phyloP scores from a whole-genome alignment of 2,329 filamentous ascomycete genomes.

The Pyrenochaeta sp. region DNA sequence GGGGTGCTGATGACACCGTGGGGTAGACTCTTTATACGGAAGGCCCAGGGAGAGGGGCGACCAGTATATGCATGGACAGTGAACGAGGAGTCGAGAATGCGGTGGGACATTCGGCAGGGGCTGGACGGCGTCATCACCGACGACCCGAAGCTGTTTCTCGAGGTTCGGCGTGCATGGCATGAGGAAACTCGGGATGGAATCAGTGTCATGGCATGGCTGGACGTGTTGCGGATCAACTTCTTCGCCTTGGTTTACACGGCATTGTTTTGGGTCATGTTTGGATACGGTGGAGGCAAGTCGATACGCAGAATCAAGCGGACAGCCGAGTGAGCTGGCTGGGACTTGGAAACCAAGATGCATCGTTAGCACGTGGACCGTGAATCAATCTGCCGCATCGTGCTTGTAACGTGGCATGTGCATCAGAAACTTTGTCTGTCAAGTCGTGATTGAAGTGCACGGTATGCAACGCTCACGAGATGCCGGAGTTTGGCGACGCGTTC shows the following conservation, averaged over 20 bases:
- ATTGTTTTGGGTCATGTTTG: constrained; percentile 43
- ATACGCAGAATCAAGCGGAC: constrained; percentile 19
- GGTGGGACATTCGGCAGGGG: constrained; percentile 73
- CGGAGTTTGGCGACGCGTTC: constrained; percentile 6
- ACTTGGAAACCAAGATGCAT: constrained; percentile 7
- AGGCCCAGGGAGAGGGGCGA: constrained; percentile 64
- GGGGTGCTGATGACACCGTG: constrained; percentile 72
- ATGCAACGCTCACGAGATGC: no score
- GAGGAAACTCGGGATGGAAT: constrained; percentile 44
- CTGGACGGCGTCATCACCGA: constrained; percentile 89
- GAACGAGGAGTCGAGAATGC: constrained; percentile 80
- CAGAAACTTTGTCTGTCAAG: neutral
- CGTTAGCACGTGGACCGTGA: neutral
- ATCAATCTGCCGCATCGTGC: no score
- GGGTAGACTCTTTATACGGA: constrained; percentile 71
- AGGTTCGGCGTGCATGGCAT: constrained; percentile 60
- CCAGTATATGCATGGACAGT: constrained; percentile 86
- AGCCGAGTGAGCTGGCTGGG: constrained; percentile 2
- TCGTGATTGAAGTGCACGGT: neutral
- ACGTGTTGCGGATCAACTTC: constrained; percentile 44
- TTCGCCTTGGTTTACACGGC: constrained; percentile 44
- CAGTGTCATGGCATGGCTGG: constrained; percentile 37
- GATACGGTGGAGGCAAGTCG: constrained; percentile 28
- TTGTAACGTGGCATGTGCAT: neutral
- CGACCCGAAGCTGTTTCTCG: constrained; percentile 73